These are phyloP conservation scores for Nicotiana otophora DNA, from an alignment of 257 asterid species.

Conservation along the genomic window DNA sequence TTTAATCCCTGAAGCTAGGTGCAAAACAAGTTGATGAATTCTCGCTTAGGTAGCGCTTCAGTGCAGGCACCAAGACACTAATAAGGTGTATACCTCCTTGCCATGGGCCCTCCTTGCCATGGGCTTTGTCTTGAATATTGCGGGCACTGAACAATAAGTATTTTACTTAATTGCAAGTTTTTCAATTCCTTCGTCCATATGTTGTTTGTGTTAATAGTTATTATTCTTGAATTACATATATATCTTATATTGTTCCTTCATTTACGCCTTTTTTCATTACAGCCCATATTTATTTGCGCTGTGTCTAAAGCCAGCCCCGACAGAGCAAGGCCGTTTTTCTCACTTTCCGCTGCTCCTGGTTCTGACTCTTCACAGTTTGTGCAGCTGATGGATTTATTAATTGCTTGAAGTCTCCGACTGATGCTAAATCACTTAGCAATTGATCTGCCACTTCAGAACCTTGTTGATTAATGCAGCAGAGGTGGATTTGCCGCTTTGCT, in stretches of 20 bases:
- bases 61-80: no score
- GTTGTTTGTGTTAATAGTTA: neutral
- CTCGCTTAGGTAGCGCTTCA: neutral
- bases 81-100: no score
- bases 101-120: no score
- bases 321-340: neutral
- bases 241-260: neutral
- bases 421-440: neutral
- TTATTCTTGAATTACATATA: neutral
- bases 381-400: neutral
- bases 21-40: neutral
- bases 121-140: no score
- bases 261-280: neutral
- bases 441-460: neutral
- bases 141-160: neutral
- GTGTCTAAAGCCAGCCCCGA: neutral
- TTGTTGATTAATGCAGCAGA: neutral
- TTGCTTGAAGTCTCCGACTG: neutral
- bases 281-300: neutral
- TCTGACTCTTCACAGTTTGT: neutral
- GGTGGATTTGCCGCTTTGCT: neutral
- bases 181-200: neutral
- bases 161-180: neutral
- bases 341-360: neutral
- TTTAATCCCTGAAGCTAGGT: neutral